Evolutionary conservation across 2,329 filamentous ascomycete species (phyloP).

Genomic region (Scedosporium aurantiacum): DNA sequence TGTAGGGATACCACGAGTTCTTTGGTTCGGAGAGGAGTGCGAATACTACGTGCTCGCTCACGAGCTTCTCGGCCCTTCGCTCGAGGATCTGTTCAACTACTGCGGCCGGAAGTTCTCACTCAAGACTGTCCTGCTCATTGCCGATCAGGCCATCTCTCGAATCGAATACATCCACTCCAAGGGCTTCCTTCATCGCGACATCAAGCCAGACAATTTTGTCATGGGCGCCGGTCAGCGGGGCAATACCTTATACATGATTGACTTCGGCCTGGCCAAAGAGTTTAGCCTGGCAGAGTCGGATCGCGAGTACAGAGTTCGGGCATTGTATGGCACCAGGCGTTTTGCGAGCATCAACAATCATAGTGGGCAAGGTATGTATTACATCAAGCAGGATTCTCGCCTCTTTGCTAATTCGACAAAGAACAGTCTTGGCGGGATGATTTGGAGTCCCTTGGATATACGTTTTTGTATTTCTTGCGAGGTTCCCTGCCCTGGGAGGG

Average conservation of each 20-base stretch:
- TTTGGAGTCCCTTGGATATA: conserved; percentile 10
- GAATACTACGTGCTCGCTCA: conserved; percentile 14
- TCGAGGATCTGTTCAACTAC: conserved; percentile 49
- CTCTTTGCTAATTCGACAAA: neutral
- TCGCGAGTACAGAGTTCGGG: neutral
- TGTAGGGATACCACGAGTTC: conserved; percentile 14
- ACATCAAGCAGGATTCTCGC: neutral
- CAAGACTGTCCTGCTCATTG: conserved; percentile 12
- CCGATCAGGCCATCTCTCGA: conserved; percentile 11
- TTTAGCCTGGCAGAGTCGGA: neutral
- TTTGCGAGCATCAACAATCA: conserved; percentile 15
- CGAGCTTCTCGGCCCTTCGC: conserved; percentile 41
- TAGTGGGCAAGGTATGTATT: conserved; percentile 11
- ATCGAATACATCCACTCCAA: conserved; percentile 13
- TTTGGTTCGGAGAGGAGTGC: conserved; percentile 13
- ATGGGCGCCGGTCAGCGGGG: conserved; percentile 13
- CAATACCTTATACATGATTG: conserved; percentile 1
- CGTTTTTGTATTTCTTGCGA: conserved; percentile 9
- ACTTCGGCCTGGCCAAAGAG: neutral
- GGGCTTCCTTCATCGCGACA: conserved; percentile 11
- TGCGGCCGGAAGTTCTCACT: conserved; percentile 14
- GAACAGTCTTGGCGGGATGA: conserved; percentile 10
- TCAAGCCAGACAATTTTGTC: conserved; percentile 15
- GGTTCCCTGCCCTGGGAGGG: conserved; percentile 34
- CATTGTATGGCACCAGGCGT: conserved; percentile 9